Evolutionary conservation across 257 asterid species (phyloP).

Genomic region (Fraxinus americana): DNA sequence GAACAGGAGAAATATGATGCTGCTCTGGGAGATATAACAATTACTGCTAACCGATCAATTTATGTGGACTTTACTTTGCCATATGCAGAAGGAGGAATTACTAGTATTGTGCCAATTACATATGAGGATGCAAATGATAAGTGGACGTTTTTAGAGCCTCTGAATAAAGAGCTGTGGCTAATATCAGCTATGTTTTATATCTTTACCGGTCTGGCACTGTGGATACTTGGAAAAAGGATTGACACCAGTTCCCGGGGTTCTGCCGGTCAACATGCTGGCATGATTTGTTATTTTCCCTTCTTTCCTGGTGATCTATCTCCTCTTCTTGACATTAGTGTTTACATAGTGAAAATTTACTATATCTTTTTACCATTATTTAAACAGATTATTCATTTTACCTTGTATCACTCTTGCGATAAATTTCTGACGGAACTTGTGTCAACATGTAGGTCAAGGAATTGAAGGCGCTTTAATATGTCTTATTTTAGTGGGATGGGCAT

Average conservation of each 20-base stretch:
- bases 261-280: slow-evolving; percentile 38
- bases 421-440: background rate
- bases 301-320: slow-evolving; percentile 26
- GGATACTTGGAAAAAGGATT: slow-evolving; percentile 36
- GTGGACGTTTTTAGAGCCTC: slow-evolving; percentile 33
- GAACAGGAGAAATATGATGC: slow-evolving; percentile 36
- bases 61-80: slow-evolving; percentile 47
- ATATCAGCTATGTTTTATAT: slow-evolving; percentile 27
- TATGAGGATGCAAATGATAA: slow-evolving; percentile 27
- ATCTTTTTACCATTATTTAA: slow-evolving; percentile 1
- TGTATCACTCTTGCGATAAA: background rate
- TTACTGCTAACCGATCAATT: slow-evolving; percentile 39
- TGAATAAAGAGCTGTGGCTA: slow-evolving; percentile 38
- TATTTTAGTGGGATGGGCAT: slow-evolving; percentile 49
- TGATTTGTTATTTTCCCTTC: slow-evolving; percentile 41
- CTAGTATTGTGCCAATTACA: slow-evolving; percentile 32
- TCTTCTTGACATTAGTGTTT: slow-evolving; percentile 21
- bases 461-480: slow-evolving; percentile 39
- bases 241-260: slow-evolving; percentile 19
- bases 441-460: slow-evolving; percentile 44
- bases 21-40: slow-evolving; percentile 49
- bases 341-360: background rate
- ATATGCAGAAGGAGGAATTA: slow-evolving; percentile 48
- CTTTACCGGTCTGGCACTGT: slow-evolving; percentile 28
- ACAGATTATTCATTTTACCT: background rate